Evolutionary conservation across 768 basidiomycete species (phyloP), one percentile per base, ranked within the genome.

Genomic region (Hericium erinaceus): DNA sequence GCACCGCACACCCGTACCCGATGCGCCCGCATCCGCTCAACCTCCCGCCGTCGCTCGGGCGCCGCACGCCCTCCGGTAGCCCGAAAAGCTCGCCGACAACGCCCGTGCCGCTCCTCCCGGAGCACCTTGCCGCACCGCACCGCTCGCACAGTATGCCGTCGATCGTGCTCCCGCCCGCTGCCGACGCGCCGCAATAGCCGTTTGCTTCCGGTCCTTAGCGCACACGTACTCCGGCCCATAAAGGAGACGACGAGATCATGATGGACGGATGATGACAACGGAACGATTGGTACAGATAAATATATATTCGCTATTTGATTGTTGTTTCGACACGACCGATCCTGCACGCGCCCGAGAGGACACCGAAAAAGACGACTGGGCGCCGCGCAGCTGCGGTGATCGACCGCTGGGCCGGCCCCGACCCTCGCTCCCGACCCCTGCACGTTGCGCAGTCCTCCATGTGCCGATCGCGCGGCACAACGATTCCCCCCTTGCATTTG

Each of bases 1-100:
- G 22, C 37, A 22, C 54, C 54, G 39, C 20, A 28, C 40, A 33
- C 54, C 54, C 22, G n/a, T 44, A 49, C 18, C 55, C 55, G 28
- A 16, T 20, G 13, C 53, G 41, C 37, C 62, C 62, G 12, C 48
- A 57, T 40, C 58, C 54, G 28, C 52, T 54, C 11, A 59, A 16
- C 46, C 16, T 61, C 7, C 46, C 51, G 1, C 39, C 60, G 8
- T 55, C 62, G 4, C 41, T 63, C 4, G 60, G 60, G 7, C 62
- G 62, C 51, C 62, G 60, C 18, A 61, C 62, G 2, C 62, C 62
- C 11, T 55, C 56, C 7, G 52, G 39, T 16, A 55, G 60, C 24
- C 62, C 62, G 18, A 61, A 58, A n/a, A 58, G 60, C 33, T 63
- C 62, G 15, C 62, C 62, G 7, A 63, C 62, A 4, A 61, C 62